Evolutionary conservation across 2,329 filamentous ascomycete genomes (phyloP).

Genomic region (Exutisphaerella laricina): DNA sequence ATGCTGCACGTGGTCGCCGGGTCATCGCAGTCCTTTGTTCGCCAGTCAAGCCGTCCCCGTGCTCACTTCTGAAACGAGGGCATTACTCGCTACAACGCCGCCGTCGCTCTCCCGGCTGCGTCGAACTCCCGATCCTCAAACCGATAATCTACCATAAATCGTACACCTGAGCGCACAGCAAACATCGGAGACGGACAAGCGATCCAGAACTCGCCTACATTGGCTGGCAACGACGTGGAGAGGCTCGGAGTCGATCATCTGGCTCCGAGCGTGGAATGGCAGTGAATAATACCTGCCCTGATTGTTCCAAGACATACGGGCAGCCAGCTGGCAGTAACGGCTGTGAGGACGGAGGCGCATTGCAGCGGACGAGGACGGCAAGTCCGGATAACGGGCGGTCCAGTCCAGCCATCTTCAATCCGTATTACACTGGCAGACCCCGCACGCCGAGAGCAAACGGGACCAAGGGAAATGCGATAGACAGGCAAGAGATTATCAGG

Average conservation of each 20-base stretch:
- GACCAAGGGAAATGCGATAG: constrained; percentile 34
- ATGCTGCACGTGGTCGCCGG: neutral
- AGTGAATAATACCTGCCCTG: constrained; percentile 20
- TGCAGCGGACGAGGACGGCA: constrained; percentile 12
- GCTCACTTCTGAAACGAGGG: constrained; percentile 15
- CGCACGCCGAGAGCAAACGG: constrained; percentile 28
- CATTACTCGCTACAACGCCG: constrained; percentile 5
- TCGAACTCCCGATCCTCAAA: too few relatives aligned
- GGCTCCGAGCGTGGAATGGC: constrained; percentile 25
- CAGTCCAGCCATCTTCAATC: constrained; percentile 31
- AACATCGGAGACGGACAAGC: too few relatives aligned
- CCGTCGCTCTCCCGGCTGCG: constrained; percentile 5
- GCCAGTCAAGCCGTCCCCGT: constrained; percentile 14
- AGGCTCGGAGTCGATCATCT: constrained; percentile 21
- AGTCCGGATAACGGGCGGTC: constrained; percentile 18
- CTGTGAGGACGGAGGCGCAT: constrained; percentile 6
- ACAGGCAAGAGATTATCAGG: constrained; percentile 75
- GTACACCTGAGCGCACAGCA: too few relatives aligned
- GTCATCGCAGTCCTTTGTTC: constrained; percentile 11
- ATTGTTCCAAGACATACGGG: constrained; percentile 15
- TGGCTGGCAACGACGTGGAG: constrained; percentile 1
- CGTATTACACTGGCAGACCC: constrained; percentile 33
- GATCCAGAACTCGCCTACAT: too few relatives aligned
- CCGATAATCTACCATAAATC: too few relatives aligned
- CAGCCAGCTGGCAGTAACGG: constrained; percentile 10